A percentile compares a stretch with the other conserved stretches of the same genome.
These are phyloP conservation scores for Mallotus nudiflorus DNA, from an alignment of 345 rosid species.

Conservation along the genomic window DNA sequence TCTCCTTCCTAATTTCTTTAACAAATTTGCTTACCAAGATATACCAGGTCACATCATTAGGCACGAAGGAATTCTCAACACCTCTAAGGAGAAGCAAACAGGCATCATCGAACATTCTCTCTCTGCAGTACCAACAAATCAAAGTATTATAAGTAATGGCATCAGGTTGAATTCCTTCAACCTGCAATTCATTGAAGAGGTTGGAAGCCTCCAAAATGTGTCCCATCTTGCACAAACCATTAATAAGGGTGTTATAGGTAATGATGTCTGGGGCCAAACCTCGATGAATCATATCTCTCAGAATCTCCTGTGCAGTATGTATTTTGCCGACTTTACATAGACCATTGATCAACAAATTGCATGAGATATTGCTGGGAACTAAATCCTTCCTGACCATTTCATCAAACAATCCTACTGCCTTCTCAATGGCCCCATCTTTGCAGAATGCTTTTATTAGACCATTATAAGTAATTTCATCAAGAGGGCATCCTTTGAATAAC, in stretches of 20 bases:
- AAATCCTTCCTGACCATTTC: slow-evolving; percentile 67
- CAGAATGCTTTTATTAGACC: slow-evolving; percentile 70
- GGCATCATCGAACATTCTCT: slow-evolving; percentile 58
- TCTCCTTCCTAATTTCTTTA: slow-evolving; percentile 11
- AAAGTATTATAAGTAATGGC: slow-evolving; percentile 75
- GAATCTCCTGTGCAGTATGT: slow-evolving; percentile 61
- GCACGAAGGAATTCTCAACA: slow-evolving; percentile 53
- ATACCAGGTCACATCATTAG: slow-evolving; percentile 65
- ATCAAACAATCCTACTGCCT: slow-evolving; percentile 72
- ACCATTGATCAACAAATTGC: slow-evolving; percentile 74
- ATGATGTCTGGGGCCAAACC: slow-evolving; percentile 78
- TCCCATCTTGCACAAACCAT: slow-evolving; percentile 70
- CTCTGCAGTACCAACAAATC: slow-evolving; percentile 72
- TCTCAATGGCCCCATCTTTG: slow-evolving; percentile 58
- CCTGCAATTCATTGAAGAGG: slow-evolving; percentile 57
- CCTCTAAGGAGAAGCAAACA: slow-evolving; percentile 55
- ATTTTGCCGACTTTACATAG: slow-evolving; percentile 62
- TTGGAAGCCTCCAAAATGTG: slow-evolving; percentile 57
- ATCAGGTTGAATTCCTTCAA: slow-evolving; percentile 77
- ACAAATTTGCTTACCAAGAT: slow-evolving; percentile 51
- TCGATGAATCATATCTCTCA: slow-evolving; percentile 68
- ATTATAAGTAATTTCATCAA: slow-evolving; percentile 75
- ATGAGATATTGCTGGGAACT: slow-evolving; percentile 56
- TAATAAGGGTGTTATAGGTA: slow-evolving; percentile 75
- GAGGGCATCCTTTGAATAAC: slow-evolving; percentile 70